Conservation (phyloP, 2,329 filamentous ascomycete genomes). For the Scortechinia acanthostroma region DNA sequence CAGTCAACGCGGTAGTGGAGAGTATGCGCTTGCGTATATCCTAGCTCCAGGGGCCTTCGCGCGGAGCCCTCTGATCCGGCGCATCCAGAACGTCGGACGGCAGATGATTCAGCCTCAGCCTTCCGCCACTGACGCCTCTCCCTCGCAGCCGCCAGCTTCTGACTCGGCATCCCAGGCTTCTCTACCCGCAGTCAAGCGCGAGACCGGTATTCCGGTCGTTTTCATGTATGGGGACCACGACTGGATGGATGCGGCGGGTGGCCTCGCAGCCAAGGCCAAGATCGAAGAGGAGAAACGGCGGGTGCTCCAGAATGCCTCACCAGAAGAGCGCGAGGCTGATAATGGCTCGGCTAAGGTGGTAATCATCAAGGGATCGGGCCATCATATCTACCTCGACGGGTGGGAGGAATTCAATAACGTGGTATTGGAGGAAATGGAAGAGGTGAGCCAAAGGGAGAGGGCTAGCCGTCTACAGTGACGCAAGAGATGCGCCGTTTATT, state of each 20-base stretch:
- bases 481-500: too few species aligned
- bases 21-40: constrained; percentile 87
- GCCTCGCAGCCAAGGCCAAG: constrained; percentile 72
- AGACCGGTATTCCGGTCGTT: constrained; percentile 73
- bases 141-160: not conserved
- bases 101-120: constrained; percentile 37
- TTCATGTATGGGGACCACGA: constrained; percentile 97
- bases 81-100: constrained; percentile 81
- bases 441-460: constrained; percentile 10
- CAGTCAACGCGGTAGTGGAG: constrained; percentile 81
- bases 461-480: too few species aligned
- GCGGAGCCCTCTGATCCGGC: constrained; percentile 75
- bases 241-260: constrained; percentile 95
- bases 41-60: constrained; percentile 91
- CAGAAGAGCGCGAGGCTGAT: constrained; percentile 64
- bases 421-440: constrained; percentile 42
- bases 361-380: constrained; percentile 57
- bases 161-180: constrained; percentile 5
- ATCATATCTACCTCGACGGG: constrained; percentile 54
- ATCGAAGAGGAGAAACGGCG: constrained; percentile 61
- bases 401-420: constrained; percentile 46
- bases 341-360: constrained; percentile 78
- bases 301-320: constrained; percentile 50
- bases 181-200: constrained; percentile 21
- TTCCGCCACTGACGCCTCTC: constrained; percentile 1